Percentiles rank a stretch among this genome's conserved stretches.
Evolutionary conservation across 2,329 filamentous ascomycete genomes (phyloP).

Genomic region (Phyllosticta citrichinensis): DNA sequence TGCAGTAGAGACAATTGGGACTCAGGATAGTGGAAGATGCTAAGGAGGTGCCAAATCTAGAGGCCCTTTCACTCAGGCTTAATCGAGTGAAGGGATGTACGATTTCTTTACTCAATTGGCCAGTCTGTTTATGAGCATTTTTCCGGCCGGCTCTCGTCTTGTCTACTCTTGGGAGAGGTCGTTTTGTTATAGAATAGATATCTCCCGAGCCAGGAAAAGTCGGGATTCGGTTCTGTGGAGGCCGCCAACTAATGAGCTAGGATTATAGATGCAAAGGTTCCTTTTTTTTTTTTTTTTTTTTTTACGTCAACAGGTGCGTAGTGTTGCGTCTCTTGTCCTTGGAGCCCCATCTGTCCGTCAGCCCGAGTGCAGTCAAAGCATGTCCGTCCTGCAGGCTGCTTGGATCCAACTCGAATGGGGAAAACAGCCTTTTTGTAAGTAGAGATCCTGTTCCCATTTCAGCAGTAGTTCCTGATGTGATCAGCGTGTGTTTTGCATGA

Average conservation of each 20-base stretch:
- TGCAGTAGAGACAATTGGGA: background rate
- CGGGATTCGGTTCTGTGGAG: constrained; percentile 4
- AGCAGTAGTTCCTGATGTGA: background rate
- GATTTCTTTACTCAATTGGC: constrained; percentile 3
- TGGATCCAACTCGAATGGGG: background rate
- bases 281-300: background rate
- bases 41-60: background rate
- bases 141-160: constrained; percentile 1
- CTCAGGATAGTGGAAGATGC: background rate
- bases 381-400: too few relatives aligned
- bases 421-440: background rate
- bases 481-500: background rate
- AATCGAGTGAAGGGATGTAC: constrained; percentile 1
- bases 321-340: background rate
- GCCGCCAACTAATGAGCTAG: constrained; percentile 5
- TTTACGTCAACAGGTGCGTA: background rate
- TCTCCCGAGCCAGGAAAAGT: background rate
- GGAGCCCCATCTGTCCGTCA: too few relatives aligned
- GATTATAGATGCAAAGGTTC: constrained; percentile 1
- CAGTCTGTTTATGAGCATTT: constrained; percentile 7
- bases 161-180: constrained; percentile 6
- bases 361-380: too few relatives aligned
- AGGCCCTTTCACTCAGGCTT: background rate
- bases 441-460: background rate
- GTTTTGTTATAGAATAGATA: constrained; percentile 10